Base-by-base conservation (phyloP, 768 basidiomycete genomes). In the Panellus pusillus region DNA sequence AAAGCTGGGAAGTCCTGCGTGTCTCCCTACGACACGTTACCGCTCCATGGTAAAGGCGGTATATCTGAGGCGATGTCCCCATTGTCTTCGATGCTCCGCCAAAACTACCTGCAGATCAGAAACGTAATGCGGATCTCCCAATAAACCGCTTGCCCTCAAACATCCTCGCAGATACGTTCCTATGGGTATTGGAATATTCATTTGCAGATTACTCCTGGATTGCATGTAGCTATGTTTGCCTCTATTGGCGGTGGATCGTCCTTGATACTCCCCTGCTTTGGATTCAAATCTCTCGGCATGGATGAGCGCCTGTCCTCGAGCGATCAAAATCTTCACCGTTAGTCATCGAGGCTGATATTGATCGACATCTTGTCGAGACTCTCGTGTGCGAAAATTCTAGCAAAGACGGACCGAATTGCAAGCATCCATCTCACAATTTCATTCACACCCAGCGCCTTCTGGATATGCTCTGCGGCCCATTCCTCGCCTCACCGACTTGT, bases 241-340 rank as follows among this genome's bases (percentile, higher is more conserved):
- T 27, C 14, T 20, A 31, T 27, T 47, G 46, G 46, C 46, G 46
- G 46, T 36, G 24, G 35, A 47, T 47, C 38, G 38, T 24, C n/a
- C 47, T 48, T 31, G 47, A 48, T 29, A 29, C 27, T 7, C 38
- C 47, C n/a, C 47, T 9, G 37, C 47, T 48, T 31, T 48, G 47
- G 47, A 29, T 48, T 48, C 47, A 48, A 40, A 18, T 48, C 47
- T 39, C 47, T n/a, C n/a, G 24, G 38, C 37, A 13, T 48, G 47
- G 47, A n/a, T 40, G 37, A 29, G 17, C 14, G 17, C 38, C 17
- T 48, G 47, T 27, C 47, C n/a, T 48, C 28, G 13, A 48, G 37
- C 38, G 47, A 38, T 48, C 47, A 29, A 48, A 38, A 17, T 28
- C 47, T 18, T 40, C 38, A 20, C 17, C 39, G 24, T 48, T 48